Evolutionary conservation across 1,139 yeast species (phyloP).

Genomic region (Yamadazyma membranifaciens): DNA sequence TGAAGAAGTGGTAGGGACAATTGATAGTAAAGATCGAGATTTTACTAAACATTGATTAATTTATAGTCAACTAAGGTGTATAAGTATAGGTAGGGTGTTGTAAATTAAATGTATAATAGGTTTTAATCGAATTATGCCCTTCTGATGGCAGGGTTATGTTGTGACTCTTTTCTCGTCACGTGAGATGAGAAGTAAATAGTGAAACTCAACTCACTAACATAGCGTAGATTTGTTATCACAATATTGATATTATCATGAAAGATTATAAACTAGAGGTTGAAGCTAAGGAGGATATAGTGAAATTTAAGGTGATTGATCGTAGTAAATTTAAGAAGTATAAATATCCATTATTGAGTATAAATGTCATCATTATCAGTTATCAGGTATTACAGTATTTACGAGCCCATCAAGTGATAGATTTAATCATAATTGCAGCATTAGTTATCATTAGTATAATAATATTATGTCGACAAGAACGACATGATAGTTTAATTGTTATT

Average conservation of each 20-base stretch:
- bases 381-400: not conserved
- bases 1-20: slow-evolving; percentile 62
- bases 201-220: not conserved
- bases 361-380: not conserved
- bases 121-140: too few species aligned
- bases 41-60: too few species aligned
- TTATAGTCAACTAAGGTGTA: not conserved
- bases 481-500: slow-evolving; percentile 35
- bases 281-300: slow-evolving; percentile 12
- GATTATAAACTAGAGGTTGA: slow-evolving; percentile 13
- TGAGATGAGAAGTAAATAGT: too few species aligned
- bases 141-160: too few species aligned
- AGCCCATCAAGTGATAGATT: not conserved
- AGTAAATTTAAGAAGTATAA: slow-evolving; percentile 5
- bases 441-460: slow-evolving; percentile 11
- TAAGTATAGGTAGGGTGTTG: too few species aligned
- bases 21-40: not conserved
- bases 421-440: not conserved
- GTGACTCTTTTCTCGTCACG: too few species aligned
- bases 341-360: not conserved
- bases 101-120: too few species aligned
- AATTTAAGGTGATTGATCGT: slow-evolving; percentile 15
- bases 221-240: too few species aligned
- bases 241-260: slow-evolving; percentile 9
- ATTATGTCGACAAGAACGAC: slow-evolving; percentile 23